Evolutionary conservation across 2,329 filamentous ascomycete genomes (phyloP).

Genomic region (Pseudocercospora crystallina): DNA sequence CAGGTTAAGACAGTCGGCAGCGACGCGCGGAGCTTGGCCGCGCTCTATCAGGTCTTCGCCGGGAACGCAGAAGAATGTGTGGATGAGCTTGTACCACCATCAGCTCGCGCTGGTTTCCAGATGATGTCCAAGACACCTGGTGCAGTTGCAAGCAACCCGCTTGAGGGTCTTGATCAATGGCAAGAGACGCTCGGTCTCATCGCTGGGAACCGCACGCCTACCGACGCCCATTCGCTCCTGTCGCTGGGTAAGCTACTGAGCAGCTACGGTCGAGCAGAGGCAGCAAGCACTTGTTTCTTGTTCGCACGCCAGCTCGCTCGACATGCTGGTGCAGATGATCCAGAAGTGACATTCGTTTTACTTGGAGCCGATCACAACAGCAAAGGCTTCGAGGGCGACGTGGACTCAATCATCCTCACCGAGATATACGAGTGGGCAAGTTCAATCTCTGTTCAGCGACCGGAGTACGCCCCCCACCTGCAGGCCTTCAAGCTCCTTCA

Average conservation of each 20-base stretch:
- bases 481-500: constrained; percentile 90
- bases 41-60: constrained; percentile 89
- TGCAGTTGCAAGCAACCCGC: constrained; percentile 65
- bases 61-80: constrained; percentile 93
- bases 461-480: constrained; percentile 68
- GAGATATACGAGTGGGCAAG: constrained; percentile 93
- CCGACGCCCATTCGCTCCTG: constrained; percentile 74
- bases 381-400: constrained; percentile 74
- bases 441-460: constrained; percentile 59
- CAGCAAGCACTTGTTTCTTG: constrained; percentile 90
- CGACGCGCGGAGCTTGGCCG: constrained; percentile 83
- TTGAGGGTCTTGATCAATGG: constrained; percentile 91
- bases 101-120: constrained; percentile 87
- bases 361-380: constrained; percentile 79
- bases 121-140: constrained; percentile 76
- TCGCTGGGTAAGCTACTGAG: constrained; percentile 79
- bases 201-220: constrained; percentile 79
- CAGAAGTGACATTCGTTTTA: constrained; percentile 74
- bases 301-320: constrained; percentile 72
- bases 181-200: constrained; percentile 83
- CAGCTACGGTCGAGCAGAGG: constrained; percentile 84
- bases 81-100: constrained; percentile 90
- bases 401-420: constrained; percentile 87
- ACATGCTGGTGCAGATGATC: constrained; percentile 82
- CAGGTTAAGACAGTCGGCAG: constrained; percentile 82